A percentile compares a stretch with the other conserved stretches of the same genome.
Conservation (phyloP, 148 eudicot genomes). For the Polygonum maritimum region DNA sequence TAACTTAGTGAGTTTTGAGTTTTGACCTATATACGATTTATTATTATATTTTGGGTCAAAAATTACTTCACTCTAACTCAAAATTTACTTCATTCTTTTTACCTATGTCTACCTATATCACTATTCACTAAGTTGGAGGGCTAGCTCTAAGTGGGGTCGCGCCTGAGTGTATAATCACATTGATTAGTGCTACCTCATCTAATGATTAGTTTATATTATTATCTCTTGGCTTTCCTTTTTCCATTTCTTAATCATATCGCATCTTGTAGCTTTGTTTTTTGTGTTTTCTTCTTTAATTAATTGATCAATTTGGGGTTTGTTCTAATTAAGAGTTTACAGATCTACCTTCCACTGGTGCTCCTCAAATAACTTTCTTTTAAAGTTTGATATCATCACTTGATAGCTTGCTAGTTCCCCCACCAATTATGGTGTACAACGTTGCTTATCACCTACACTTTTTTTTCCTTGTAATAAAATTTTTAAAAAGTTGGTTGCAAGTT, state of each 20-base stretch:
- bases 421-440: neutral
- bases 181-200: constrained; percentile 9
- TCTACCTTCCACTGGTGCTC: constrained; percentile 7
- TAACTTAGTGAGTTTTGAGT: too few relatives aligned
- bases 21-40: too few relatives aligned
- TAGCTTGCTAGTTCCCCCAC: neutral
- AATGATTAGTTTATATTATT: constrained; percentile 7
- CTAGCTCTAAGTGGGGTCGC: constrained; percentile 5
- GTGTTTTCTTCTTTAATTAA: neutral
- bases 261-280: neutral
- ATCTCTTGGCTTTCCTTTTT: neutral
- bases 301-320: neutral
- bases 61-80: too few relatives aligned
- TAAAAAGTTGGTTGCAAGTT: neutral
- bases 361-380: neutral
- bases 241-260: constrained; percentile 7
- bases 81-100: too few relatives aligned
- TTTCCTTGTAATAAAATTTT: neutral
- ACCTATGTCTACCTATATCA: neutral
- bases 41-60: too few relatives aligned
- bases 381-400: neutral
- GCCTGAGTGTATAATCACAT: constrained; percentile 1
- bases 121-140: neutral
- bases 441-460: neutral
- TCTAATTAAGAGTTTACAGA: constrained; percentile 5